phyloP scores from a whole-genome alignment of 345 rosid genomes.

The Erucastrum elatum region DNA sequence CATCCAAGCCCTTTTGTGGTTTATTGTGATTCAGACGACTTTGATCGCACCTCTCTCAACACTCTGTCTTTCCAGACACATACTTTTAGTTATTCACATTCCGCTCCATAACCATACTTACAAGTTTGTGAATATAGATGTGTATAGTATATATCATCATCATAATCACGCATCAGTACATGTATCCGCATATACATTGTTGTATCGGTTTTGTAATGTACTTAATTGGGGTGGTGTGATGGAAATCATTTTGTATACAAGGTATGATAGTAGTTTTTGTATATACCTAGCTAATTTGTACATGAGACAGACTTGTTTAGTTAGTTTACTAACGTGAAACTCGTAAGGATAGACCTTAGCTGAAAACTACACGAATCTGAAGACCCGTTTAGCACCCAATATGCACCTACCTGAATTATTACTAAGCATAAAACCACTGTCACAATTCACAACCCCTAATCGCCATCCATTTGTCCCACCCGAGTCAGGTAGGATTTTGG shows the following conservation, averaged over 20 bases:
- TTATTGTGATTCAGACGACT: slow-evolving; percentile 36
- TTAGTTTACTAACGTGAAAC: neutral
- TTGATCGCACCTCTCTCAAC: slow-evolving; percentile 18
- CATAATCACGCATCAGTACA: slow-evolving; percentile 1
- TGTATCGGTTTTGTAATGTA: slow-evolving; percentile 28
- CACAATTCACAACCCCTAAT: slow-evolving; percentile 22
- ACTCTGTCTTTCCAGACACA: slow-evolving; percentile 32
- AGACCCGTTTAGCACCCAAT: neutral
- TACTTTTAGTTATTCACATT: slow-evolving; percentile 17
- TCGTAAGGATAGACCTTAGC: neutral
- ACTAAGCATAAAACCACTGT: slow-evolving; percentile 1
- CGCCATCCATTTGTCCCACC: slow-evolving; percentile 43
- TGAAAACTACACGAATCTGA: neutral
- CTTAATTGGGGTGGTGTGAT: slow-evolving; percentile 10
- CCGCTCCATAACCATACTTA: slow-evolving; percentile 22
- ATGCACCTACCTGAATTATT: slow-evolving; percentile 27
- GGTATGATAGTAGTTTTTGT: neutral
- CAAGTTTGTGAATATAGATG: neutral
- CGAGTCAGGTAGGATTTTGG: slow-evolving; percentile 12
- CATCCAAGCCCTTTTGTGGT: slow-evolving; percentile 48
- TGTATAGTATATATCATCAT: slow-evolving; percentile 13
- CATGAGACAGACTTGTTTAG: neutral
- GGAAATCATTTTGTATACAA: slow-evolving; percentile 11
- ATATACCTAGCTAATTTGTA: slow-evolving; percentile 10
- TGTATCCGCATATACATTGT: slow-evolving; percentile 12